Conservation (phyloP, 1,139 yeast species). For the Taphrina confusa region DNA sequence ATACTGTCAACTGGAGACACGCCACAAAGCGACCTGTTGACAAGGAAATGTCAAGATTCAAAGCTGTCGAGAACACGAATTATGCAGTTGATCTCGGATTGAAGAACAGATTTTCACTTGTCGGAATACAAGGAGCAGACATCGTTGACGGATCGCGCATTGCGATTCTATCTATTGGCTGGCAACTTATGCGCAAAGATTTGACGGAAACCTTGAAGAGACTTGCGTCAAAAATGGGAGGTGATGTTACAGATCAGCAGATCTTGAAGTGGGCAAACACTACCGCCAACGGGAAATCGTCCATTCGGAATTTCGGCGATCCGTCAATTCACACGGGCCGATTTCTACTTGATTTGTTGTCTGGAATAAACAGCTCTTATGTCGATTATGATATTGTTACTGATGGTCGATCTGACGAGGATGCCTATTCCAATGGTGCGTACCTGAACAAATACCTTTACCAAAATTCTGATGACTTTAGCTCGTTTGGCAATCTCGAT, state of each 20-base stretch:
- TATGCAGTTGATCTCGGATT: constrained; percentile 96
- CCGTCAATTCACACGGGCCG: constrained; percentile 71
- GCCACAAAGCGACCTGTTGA: constrained; percentile 81
- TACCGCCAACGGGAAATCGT: constrained; percentile 65
- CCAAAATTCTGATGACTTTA: too few species aligned
- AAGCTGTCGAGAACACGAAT: constrained; percentile 92
- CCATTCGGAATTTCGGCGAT: constrained; percentile 83
- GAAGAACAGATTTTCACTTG: constrained; percentile 85
- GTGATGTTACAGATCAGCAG: constrained; percentile 76
- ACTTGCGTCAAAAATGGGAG: constrained; percentile 65
- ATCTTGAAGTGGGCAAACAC: constrained; percentile 92
- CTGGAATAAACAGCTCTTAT: constrained; percentile 95
- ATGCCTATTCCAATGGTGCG: constrained; percentile 69
- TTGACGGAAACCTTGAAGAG: constrained; percentile 78
- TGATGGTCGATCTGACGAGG: constrained; percentile 76
- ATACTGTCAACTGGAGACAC: constrained; percentile 75
- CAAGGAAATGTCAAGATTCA: constrained; percentile 76
- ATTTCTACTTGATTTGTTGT: constrained; percentile 81
- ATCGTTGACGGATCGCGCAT: constrained; percentile 91
- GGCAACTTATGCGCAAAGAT: constrained; percentile 99
- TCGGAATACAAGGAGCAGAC: constrained; percentile 97
- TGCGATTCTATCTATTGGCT: constrained; percentile 88
- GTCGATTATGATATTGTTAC: constrained; percentile 92
- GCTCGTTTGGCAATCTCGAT: constrained; percentile 96
- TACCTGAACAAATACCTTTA: too few species aligned